These are phyloP conservation scores for Nigrospora osmanthi DNA, from an alignment of 2,329 filamentous ascomycete species.

Conservation along the genomic window DNA sequence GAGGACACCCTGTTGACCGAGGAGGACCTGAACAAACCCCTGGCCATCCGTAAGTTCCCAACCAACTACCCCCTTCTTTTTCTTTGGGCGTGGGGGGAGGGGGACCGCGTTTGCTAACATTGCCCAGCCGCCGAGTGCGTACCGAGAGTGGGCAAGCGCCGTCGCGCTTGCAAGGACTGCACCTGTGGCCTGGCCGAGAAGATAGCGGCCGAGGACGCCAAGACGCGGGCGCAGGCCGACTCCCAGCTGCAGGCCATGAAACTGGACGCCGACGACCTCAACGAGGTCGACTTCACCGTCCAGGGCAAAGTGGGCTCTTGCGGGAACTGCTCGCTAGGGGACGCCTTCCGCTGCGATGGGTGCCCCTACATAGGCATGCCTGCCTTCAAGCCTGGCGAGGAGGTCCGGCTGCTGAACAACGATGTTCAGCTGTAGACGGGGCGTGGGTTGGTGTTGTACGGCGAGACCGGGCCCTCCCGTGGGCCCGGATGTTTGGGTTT, in stretches of 20 bases:
- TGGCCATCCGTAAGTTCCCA: constrained; percentile 68
- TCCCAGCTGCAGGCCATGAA: constrained; percentile 56
- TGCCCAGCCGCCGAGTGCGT: constrained; percentile 69
- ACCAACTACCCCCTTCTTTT: not conserved
- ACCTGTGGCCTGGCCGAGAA: constrained; percentile 85
- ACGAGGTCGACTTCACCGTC: constrained; percentile 94
- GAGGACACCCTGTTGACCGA: constrained; percentile 82
- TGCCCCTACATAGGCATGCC: constrained; percentile 51
- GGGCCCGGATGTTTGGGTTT: too few relatives aligned
- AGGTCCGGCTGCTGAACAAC: constrained; percentile 81
- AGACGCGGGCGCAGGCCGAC: constrained; percentile 58
- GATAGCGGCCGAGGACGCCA: constrained; percentile 75
- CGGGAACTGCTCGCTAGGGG: constrained; percentile 87
- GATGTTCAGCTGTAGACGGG: constrained; percentile 64
- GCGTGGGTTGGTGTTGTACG: too few relatives aligned
- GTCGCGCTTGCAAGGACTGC: constrained; percentile 95
- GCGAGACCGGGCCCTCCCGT: too few relatives aligned
- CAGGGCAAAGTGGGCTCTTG: constrained; percentile 93
- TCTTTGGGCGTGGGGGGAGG: not conserved
- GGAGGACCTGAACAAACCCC: constrained; percentile 70
- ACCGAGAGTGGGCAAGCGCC: constrained; percentile 79
- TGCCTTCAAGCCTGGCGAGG: constrained; percentile 94
- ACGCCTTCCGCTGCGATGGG: constrained; percentile 72
- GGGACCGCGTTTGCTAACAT: constrained; percentile 13
- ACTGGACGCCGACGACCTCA: constrained; percentile 69